Evolutionary conservation across 1,284 basidiomycete species (phyloP).

Genomic region (Cryptococcus sp.): DNA sequence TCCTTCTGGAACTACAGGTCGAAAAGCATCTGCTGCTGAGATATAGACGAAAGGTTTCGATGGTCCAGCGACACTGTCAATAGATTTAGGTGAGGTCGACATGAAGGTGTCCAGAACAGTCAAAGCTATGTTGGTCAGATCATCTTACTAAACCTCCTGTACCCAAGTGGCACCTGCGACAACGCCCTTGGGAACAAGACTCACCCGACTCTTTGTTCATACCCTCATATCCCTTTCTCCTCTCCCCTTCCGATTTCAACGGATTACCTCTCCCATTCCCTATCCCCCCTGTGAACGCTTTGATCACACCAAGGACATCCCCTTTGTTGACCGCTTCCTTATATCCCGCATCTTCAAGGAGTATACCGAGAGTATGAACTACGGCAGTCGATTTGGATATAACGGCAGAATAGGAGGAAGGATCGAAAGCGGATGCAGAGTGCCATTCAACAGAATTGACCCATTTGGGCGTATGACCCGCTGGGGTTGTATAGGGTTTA

Average conservation of each 20-base stretch:
- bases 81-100: slow-evolving; percentile 13
- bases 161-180: slow-evolving; percentile 6
- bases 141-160: neutral
- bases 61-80: slow-evolving; percentile 5
- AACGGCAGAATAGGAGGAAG: slow-evolving; percentile 66
- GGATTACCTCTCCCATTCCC: slow-evolving; percentile 57
- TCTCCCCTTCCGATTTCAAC: slow-evolving; percentile 51
- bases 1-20: slow-evolving; percentile 73
- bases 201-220: slow-evolving; percentile 87
- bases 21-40: slow-evolving; percentile 88
- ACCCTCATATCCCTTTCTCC: slow-evolving; percentile 60
- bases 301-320: slow-evolving; percentile 56
- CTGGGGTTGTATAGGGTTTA: slow-evolving; percentile 74
- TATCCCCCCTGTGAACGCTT: slow-evolving; percentile 44
- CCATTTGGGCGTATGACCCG: slow-evolving; percentile 87
- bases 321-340: slow-evolving; percentile 65
- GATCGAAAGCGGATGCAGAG: slow-evolving; percentile 69
- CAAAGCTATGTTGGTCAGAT: slow-evolving; percentile 54
- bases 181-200: slow-evolving; percentile 28
- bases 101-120: slow-evolving; percentile 69
- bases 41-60: slow-evolving; percentile 75
- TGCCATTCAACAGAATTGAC: slow-evolving; percentile 71
- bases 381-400: slow-evolving; percentile 65
- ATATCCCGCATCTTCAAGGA: slow-evolving; percentile 78
- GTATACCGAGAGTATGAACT: slow-evolving; percentile 90